Evolutionary conservation across 192 early-diverging fungal genomes (phyloP).

Genomic region (Geranomyces variabilis): DNA sequence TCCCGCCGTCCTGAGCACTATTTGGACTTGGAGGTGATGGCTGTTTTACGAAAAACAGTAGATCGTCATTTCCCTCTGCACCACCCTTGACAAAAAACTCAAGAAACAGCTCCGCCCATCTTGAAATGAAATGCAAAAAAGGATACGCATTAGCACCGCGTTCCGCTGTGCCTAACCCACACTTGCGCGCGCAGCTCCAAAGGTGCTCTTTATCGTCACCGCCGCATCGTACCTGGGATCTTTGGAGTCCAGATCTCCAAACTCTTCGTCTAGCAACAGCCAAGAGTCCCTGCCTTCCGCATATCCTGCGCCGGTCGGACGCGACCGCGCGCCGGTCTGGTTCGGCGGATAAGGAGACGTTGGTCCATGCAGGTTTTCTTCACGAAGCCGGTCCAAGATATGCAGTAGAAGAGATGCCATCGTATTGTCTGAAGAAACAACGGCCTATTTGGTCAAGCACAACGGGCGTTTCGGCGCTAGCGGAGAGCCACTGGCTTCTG

Average conservation of each 20-base stretch:
- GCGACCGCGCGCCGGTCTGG: neutral
- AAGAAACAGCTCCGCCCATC: slow-evolving; percentile 66
- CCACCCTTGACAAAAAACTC: slow-evolving; percentile 78
- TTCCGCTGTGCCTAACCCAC: too few relatives aligned
- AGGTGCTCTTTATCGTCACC: too few relatives aligned
- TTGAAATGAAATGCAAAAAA: slow-evolving; percentile 11
- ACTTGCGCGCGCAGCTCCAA: too few relatives aligned
- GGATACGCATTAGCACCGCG: too few relatives aligned
- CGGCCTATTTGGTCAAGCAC: too few relatives aligned
- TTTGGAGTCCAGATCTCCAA: slow-evolving; percentile 53
- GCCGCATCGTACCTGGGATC: slow-evolving; percentile 55
- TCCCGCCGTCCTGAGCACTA: slow-evolving; percentile 18
- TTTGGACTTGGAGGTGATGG: slow-evolving; percentile 15
- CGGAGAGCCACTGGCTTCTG: too few relatives aligned
- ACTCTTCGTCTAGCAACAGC: slow-evolving; percentile 42
- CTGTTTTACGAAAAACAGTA: slow-evolving; percentile 78
- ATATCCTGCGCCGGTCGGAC: slow-evolving; percentile 10
- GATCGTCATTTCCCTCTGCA: slow-evolving; percentile 72
- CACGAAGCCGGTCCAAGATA: slow-evolving; percentile 57
- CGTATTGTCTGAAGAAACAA: too few relatives aligned
- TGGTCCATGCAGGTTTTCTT: slow-evolving; percentile 68
- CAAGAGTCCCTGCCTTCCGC: slow-evolving; percentile 32
- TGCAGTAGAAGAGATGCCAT: slow-evolving; percentile 50
- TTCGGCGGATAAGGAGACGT: slow-evolving; percentile 47
- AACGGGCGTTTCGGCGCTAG: too few relatives aligned